Percentiles rank a stretch among this genome's conserved stretches.
Evolutionary conservation across 116 monocot species (phyloP).

Genomic region (Cymodocea nodosa): DNA sequence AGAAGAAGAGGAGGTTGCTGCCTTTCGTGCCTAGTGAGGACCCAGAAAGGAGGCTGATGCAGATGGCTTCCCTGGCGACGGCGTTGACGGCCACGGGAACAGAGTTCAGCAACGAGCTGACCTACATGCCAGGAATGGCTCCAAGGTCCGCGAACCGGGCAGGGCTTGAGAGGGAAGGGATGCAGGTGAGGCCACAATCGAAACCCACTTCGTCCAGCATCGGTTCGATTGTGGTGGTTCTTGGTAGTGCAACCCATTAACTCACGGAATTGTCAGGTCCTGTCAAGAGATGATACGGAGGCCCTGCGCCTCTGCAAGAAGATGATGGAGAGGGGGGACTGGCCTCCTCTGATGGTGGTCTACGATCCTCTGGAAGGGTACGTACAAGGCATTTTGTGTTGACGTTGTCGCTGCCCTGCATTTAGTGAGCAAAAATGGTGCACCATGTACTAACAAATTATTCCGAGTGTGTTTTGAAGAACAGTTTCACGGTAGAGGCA

Average conservation of each 20-base stretch:
- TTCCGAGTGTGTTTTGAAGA: neutral
- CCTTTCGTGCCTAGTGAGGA: constrained; percentile 68
- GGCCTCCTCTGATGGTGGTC: constrained; percentile 81
- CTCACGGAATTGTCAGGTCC: constrained; percentile 27
- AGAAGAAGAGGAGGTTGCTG: constrained; percentile 80
- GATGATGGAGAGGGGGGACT: constrained; percentile 88
- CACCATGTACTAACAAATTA: too few species aligned
- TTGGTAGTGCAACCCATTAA: neutral
- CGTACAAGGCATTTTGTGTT: neutral
- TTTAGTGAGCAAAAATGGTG: too few species aligned
- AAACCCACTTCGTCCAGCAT: neutral
- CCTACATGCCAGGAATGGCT: constrained; percentile 54
- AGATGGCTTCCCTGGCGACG: constrained; percentile 94
- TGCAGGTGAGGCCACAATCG: constrained; percentile 52
- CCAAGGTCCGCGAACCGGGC: constrained; percentile 60
- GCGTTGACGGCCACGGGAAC: constrained; percentile 60
- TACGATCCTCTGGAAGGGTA: constrained; percentile 78
- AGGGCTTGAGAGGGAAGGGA: constrained; percentile 58
- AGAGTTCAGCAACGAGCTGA: constrained; percentile 72
- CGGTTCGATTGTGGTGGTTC: neutral
- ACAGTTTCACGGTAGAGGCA: constrained; percentile 77
- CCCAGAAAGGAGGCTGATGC: constrained; percentile 44
- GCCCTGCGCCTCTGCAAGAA: constrained; percentile 54
- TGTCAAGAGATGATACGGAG: constrained; percentile 68
- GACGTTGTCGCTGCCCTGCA: too few species aligned